Conservation (phyloP, 805 yeast species). For the Candida quercuum region DNA sequence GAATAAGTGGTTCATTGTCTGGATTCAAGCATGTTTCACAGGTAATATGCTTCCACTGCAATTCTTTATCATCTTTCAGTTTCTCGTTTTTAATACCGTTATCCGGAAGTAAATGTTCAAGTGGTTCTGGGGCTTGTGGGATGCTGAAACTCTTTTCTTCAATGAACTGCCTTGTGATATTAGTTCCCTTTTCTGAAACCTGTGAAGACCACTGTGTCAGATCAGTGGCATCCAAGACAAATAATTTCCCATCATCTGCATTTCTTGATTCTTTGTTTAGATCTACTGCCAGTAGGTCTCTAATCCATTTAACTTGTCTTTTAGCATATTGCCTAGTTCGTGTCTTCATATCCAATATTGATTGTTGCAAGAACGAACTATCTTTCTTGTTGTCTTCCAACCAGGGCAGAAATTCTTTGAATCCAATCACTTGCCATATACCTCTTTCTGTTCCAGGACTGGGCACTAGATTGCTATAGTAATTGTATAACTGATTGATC, state of each 20-base stretch:
- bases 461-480: constrained; percentile 30
- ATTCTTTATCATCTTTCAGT: constrained; percentile 15
- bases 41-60: constrained; percentile 58
- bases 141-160: constrained; percentile 6
- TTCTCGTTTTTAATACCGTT: neutral
- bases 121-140: constrained; percentile 33
- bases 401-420: constrained; percentile 84
- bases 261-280: constrained; percentile 40
- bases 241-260: constrained; percentile 58
- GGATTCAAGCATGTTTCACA: constrained; percentile 64
- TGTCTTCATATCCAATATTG: constrained; percentile 73
- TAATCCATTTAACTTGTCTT: constrained; percentile 87
- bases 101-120: constrained; percentile 21
- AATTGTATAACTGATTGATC: constrained; percentile 50
- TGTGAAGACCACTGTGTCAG: constrained; percentile 50
- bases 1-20: constrained; percentile 48
- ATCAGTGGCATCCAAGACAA: constrained; percentile 73
- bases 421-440: constrained; percentile 93
- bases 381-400: constrained; percentile 23
- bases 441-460: constrained; percentile 62
- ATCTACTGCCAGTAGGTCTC: constrained; percentile 60
- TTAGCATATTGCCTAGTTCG: constrained; percentile 85
- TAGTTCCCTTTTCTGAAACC: constrained; percentile 53
- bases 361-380: constrained; percentile 29
- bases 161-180: constrained; percentile 40